Evolutionary conservation across 169 alveolate species (phyloP).

Genomic region (Eimeria necatrix): DNA sequence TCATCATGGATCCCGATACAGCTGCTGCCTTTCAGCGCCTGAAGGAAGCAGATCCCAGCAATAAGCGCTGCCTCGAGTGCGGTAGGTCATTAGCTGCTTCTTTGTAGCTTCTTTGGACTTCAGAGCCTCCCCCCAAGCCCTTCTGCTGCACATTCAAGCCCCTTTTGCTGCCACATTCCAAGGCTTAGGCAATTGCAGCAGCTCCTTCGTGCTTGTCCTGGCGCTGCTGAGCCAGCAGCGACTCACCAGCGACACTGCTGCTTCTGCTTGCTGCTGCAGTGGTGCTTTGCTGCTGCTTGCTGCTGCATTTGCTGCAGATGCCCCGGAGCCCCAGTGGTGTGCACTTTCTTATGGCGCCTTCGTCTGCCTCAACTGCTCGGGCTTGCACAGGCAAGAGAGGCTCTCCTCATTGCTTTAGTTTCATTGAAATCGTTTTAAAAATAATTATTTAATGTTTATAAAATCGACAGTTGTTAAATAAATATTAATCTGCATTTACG

Average conservation of each 20-base stretch:
- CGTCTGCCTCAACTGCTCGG: constrained; percentile 98
- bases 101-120: too few species aligned
- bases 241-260: too few species aligned
- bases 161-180: not conserved
- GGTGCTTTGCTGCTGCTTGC: not conserved
- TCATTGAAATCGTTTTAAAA: not conserved
- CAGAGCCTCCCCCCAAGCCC: too few species aligned
- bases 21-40: constrained; percentile 74
- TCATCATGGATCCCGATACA: constrained; percentile 79
- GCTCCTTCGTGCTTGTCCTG: not conserved
- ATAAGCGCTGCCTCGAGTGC: constrained; percentile 79
- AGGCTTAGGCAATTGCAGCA: not conserved
- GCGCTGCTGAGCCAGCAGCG: not conserved
- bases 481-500: not conserved
- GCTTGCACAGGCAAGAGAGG: constrained; percentile 83
- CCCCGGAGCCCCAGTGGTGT: constrained; percentile 98
- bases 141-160: not conserved
- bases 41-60: constrained; percentile 68
- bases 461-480: too few species aligned
- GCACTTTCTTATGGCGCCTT: constrained; percentile 96
- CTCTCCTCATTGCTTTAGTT: constrained; percentile 84
- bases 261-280: not conserved
- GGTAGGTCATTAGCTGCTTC: constrained; percentile 20
- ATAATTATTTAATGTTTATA: not conserved
- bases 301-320: constrained; percentile 82